A percentile compares a stretch with the other conserved stretches of the same genome.
Conservation (phyloP, 345 rosid genomes). For the Combretum micranthum region DNA sequence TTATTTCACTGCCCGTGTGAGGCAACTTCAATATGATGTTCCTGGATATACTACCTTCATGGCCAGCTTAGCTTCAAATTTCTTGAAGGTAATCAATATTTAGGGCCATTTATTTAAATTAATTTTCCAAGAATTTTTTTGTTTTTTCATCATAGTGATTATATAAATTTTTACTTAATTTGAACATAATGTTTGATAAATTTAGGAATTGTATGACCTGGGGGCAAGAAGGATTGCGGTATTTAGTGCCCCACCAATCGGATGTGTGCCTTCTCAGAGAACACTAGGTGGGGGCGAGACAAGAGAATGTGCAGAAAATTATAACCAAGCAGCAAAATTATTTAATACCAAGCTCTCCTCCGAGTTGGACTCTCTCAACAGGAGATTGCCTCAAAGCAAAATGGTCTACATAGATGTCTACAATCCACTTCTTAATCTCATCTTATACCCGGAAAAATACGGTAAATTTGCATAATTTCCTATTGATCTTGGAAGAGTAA, state of each 20-base stretch:
- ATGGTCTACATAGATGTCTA: constrained; percentile 40
- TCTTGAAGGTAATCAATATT: constrained; percentile 25
- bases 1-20: constrained; percentile 26
- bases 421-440: constrained; percentile 31
- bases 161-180: not conserved
- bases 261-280: constrained; percentile 38
- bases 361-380: constrained; percentile 15
- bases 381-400: constrained; percentile 14
- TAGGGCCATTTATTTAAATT: not conserved
- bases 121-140: not conserved
- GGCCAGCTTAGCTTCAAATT: constrained; percentile 35
- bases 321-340: constrained; percentile 19
- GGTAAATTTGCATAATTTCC: constrained; percentile 18
- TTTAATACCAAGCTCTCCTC: constrained; percentile 26
- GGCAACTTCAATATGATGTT: constrained; percentile 33
- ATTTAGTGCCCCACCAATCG: constrained; percentile 29
- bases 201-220: constrained; percentile 24
- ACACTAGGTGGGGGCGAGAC: constrained; percentile 23
- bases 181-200: not conserved
- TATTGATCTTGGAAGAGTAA: not conserved
- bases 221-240: constrained; percentile 38
- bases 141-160: not conserved
- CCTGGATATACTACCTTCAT: constrained; percentile 35
- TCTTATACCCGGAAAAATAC: constrained; percentile 25
- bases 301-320: constrained; percentile 21